These are phyloP conservation scores for Prunus mongolica DNA, from an alignment of 306 rosid genomes.

Conservation along the genomic window DNA sequence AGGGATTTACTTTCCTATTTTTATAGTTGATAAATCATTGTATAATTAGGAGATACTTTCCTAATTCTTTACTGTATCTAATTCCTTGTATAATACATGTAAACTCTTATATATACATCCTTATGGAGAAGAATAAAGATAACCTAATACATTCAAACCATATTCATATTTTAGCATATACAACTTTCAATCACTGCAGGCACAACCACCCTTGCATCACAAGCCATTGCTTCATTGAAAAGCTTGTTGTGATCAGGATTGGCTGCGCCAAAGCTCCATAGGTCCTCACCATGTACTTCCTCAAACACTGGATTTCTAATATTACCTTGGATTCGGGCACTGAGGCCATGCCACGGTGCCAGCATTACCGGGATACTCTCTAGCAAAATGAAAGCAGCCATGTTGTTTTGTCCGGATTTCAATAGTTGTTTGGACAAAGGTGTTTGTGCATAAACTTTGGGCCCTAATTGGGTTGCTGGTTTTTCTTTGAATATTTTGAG, in stretches of 20 bases:
- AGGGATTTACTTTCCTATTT: too few species aligned
- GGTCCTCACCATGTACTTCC: conserved; percentile 42
- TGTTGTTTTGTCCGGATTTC: conserved; percentile 13
- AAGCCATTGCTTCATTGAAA: conserved; percentile 68
- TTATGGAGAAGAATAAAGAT: too few species aligned
- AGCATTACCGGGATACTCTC: conserved; percentile 29
- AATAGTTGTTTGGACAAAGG: conserved; percentile 21
- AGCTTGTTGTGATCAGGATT: conserved; percentile 36
- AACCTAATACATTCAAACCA: too few species aligned
- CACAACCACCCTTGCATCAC: conserved; percentile 35
- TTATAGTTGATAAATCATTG: too few species aligned
- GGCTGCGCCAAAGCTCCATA: conserved; percentile 38
- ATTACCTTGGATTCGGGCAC: conserved; percentile 5
- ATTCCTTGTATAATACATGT: too few species aligned
- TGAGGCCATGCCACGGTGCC: conserved; percentile 31
- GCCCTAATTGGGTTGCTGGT: not conserved
- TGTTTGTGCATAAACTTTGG: conserved; percentile 16
- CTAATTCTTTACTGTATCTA: too few species aligned
- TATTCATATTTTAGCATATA: not conserved
- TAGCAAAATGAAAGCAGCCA: conserved; percentile 24
- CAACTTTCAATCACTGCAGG: conserved; percentile 31
- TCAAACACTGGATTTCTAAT: conserved; percentile 27
- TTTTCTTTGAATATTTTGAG: conserved; percentile 39
- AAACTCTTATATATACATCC: too few species aligned
- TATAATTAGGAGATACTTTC: too few species aligned